These are phyloP conservation scores for Vaccinium macrocarpon DNA, from an alignment of 148 eudicot species.

Conservation along the genomic window DNA sequence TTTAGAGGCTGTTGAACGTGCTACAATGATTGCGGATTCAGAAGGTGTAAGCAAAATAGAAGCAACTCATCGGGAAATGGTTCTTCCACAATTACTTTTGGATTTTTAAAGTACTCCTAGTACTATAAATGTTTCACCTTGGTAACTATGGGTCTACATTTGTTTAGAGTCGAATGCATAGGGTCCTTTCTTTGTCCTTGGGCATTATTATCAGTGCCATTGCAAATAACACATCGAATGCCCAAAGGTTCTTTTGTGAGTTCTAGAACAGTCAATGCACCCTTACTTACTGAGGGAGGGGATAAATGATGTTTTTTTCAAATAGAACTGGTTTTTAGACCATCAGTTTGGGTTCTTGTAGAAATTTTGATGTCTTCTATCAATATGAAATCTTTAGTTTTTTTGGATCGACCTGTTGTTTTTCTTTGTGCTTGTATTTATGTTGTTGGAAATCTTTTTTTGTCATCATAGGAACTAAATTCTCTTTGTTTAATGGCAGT, in stretches of 20 bases:
- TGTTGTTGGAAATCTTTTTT: background rate
- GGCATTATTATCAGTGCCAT: background rate
- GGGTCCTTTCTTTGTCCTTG: background rate
- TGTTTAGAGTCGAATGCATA: background rate
- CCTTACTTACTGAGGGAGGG: background rate
- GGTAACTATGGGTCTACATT: background rate
- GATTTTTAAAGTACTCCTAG: constrained; percentile 59
- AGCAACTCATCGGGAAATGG: constrained; percentile 87
- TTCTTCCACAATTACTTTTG: constrained; percentile 85
- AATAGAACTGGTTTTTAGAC: background rate
- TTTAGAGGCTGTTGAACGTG: constrained; percentile 81
- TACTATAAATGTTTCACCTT: background rate
- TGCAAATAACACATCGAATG: background rate
- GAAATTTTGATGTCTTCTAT: background rate
- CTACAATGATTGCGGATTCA: constrained; percentile 77
- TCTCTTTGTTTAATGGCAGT: background rate
- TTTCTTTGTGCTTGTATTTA: background rate
- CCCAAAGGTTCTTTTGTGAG: background rate
- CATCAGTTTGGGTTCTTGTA: background rate
- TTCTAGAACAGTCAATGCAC: background rate
- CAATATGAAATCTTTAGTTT: background rate
- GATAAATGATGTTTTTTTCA: background rate
- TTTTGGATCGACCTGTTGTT: background rate
- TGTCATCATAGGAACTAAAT: background rate
- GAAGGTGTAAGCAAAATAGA: constrained; percentile 78